phyloP scores from a whole-genome alignment of 2,329 filamentous ascomycete genomes.

The Thyridium curvatum region DNA sequence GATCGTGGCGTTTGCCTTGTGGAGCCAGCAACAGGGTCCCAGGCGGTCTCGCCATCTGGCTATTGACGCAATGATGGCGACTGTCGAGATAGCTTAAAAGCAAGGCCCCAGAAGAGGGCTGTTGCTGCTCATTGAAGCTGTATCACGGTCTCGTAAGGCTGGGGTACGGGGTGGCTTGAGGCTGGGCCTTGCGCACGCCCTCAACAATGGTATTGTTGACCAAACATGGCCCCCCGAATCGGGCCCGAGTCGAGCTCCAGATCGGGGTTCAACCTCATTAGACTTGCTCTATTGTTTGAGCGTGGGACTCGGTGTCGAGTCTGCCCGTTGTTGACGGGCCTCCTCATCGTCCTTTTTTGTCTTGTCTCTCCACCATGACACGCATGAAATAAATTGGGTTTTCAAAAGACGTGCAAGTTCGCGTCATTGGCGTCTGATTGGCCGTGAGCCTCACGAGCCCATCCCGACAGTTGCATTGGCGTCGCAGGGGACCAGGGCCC shows the following conservation, averaged over 20 bases:
- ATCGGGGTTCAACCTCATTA: not conserved
- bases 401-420: constrained; percentile 2
- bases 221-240: too few species aligned
- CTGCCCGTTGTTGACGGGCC: too few species aligned
- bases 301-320: not conserved
- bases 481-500: not conserved
- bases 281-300: constrained; percentile 1
- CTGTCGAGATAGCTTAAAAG: too few species aligned
- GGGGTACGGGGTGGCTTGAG: too few species aligned
- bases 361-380: not conserved
- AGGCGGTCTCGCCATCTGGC: too few species aligned
- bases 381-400: constrained; percentile 2
- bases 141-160: too few species aligned
- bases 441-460: not conserved
- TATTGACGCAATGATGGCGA: too few species aligned
- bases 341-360: not conserved
- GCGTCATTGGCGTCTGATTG: constrained; percentile 4
- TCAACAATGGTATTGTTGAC: not conserved
- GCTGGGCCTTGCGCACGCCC: too few species aligned
- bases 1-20: too few species aligned
- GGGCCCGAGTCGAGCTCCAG: not conserved
- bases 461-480: constrained; percentile 2
- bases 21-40: too few species aligned
- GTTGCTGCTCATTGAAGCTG: too few species aligned
- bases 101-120: too few species aligned